These are phyloP conservation scores for Cronartium ribicola DNA, from an alignment of 1,284 basidiomycete genomes.

Conservation along the genomic window DNA sequence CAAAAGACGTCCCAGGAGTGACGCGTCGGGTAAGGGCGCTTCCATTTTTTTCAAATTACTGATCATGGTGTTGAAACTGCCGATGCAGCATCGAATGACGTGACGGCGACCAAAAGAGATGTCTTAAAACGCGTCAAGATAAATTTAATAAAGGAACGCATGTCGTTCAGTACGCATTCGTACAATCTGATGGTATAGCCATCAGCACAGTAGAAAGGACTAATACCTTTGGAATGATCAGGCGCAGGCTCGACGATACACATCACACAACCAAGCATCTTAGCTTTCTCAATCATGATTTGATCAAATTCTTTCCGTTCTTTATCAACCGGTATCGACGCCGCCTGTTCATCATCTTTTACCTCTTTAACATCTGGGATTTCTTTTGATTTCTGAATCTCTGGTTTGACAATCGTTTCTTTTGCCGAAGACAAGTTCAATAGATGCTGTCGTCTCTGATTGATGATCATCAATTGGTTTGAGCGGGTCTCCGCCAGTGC, in stretches of 20 bases:
- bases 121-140: slow-evolving; percentile 2
- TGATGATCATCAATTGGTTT: slow-evolving; percentile 44
- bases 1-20: slow-evolving; percentile 79
- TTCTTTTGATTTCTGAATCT: slow-evolving; percentile 58
- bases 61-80: slow-evolving; percentile 74
- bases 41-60: slow-evolving; percentile 65
- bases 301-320: slow-evolving; percentile 45
- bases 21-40: slow-evolving; percentile 75
- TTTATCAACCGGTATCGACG: slow-evolving; percentile 46
- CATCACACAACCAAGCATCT: slow-evolving; percentile 44
- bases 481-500: slow-evolving; percentile 59
- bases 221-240: slow-evolving; percentile 33
- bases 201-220: neutral
- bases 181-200: slow-evolving; percentile 25
- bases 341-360: slow-evolving; percentile 28
- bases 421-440: neutral
- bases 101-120: slow-evolving; percentile 67
- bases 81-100: slow-evolving; percentile 81
- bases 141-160: slow-evolving; percentile 15
- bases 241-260: slow-evolving; percentile 33
- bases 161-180: too few species aligned
- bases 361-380: slow-evolving; percentile 46
- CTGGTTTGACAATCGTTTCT: slow-evolving; percentile 33
- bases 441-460: slow-evolving; percentile 42
- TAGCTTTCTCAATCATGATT: slow-evolving; percentile 53